Evolutionary conservation across 257 asterid species (phyloP), one percentile per base, ranked within the genome.

Genomic region (Jacaranda mimosifolia): DNA sequence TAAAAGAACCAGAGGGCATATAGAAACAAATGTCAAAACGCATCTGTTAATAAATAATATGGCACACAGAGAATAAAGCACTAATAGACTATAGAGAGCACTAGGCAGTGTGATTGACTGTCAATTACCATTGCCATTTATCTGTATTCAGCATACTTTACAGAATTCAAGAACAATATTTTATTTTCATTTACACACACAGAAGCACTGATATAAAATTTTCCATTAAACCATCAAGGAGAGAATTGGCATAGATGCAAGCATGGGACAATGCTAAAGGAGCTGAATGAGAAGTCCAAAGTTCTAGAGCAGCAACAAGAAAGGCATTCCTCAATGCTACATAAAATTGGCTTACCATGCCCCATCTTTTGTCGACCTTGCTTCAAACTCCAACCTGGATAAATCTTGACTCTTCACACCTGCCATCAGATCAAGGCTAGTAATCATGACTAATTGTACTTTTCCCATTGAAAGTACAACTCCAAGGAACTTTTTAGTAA

Each of bases 281-380:
- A 60, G 49, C 46, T 51, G 4, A 14, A 59, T 38, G 19, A 19
- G 73, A 77, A 58, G 38, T 43, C 19, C 9, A 51, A 49, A 63
- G 5, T 51, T 75, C 58, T 63, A 58, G 52, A 55, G 75, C 68
- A 81, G 35, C 36, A 78, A 10, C 11, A 5, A 40, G 5, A 46
- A 60, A 21, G 56, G 58, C 11, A 45, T 39, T 52, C 32, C 32
- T 26, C 32, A 26, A 26, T 26, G 32, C 32, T 7, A 46, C 35
- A 48, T 19, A 60, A 36, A 39, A 59, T 63, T 74, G 70, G 66
- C 88, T 84, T 86, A 94, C 98, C 98, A 94, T 49, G 98, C 99
- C 72, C 93, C 94, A 63, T 94, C 99, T 48, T 35, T 78, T 6
- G 92, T 40, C 12, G 99, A 94, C 86, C 83, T 86, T 11, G 98